phyloP scores from a whole-genome alignment of 2,329 filamentous ascomycete genomes.

The Hymenoscyphus albidus region DNA sequence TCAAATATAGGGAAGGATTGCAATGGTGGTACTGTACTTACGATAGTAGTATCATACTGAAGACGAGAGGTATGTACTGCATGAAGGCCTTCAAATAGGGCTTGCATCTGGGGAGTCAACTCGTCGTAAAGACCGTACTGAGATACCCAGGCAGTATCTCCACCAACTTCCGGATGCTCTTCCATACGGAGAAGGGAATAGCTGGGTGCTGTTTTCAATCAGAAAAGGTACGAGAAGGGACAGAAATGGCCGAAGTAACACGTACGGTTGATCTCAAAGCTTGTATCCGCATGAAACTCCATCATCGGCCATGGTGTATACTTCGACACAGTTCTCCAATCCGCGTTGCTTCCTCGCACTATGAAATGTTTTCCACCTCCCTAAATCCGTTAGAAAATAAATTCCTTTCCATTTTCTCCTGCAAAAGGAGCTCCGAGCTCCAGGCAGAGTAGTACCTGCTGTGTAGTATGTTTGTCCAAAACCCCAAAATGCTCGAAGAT shows the following conservation, averaged over 20 bases:
- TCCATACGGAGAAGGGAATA: conserved; percentile 51
- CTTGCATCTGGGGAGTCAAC: conserved; percentile 23
- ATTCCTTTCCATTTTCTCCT: not conserved
- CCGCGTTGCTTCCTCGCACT: conserved; percentile 35
- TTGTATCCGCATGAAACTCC: conserved; percentile 49
- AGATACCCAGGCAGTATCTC: conserved; percentile 57
- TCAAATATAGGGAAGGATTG: no score
- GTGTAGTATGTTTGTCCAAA: conserved; percentile 45
- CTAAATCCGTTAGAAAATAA: conserved; percentile 7
- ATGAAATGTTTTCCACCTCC: conserved; percentile 22
- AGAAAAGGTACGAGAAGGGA: not conserved
- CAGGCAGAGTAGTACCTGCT: conserved; percentile 33
- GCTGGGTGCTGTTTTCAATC: conserved; percentile 37
- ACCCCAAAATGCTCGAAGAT: conserved; percentile 45
- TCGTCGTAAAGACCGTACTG: conserved; percentile 26
- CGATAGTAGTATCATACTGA: conserved; percentile 17
- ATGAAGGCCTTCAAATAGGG: conserved; percentile 22
- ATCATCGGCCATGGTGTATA: conserved; percentile 43
- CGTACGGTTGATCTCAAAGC: conserved; percentile 46
- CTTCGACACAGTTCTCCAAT: conserved; percentile 42
- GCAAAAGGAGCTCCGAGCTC: not conserved
- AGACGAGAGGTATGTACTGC: conserved; percentile 25
- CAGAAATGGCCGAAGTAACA: not conserved
- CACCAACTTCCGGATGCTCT: conserved; percentile 60
- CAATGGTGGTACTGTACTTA: no score